Evolutionary conservation across 2,329 filamentous ascomycete species (phyloP).

Genomic region (Diplodia corticola): DNA sequence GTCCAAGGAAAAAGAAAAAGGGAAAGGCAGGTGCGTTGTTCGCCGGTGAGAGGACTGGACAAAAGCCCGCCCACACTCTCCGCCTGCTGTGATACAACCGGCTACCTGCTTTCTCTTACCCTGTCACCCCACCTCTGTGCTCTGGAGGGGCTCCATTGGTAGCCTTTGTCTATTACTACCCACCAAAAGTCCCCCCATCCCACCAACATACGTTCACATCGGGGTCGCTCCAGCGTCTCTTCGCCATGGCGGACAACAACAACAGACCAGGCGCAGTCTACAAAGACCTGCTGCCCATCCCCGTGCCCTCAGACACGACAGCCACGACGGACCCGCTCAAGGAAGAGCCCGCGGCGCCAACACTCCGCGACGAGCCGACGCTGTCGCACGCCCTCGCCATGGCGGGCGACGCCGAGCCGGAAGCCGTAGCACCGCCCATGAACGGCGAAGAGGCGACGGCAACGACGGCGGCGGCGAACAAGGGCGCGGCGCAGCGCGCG

Average conservation of each 20-base stretch:
- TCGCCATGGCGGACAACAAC: background rate
- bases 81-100: background rate
- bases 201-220: too few relatives aligned
- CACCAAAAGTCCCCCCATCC: too few relatives aligned
- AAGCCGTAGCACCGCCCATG: constrained; percentile 13
- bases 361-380: constrained; percentile 46
- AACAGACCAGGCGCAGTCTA: constrained; percentile 31
- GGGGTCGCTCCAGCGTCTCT: background rate
- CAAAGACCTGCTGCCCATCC: constrained; percentile 40
- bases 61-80: background rate
- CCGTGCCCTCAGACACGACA: constrained; percentile 34
- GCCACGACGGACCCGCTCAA: constrained; percentile 17
- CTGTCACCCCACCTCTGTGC: background rate
- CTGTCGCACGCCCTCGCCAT: constrained; percentile 51
- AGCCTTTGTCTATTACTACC: background rate
- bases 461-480: constrained; percentile 31
- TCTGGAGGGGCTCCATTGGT: background rate
- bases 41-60: background rate
- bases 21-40: background rate
- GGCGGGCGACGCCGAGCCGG: constrained; percentile 42
- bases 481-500: constrained; percentile 45
- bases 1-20: background rate
- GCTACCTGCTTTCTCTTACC: background rate
- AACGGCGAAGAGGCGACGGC: background rate
- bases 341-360: constrained; percentile 30